Conservation (phyloP, 2,329 filamentous ascomycete species). For the Aspergillus pseudotamarii region DNA sequence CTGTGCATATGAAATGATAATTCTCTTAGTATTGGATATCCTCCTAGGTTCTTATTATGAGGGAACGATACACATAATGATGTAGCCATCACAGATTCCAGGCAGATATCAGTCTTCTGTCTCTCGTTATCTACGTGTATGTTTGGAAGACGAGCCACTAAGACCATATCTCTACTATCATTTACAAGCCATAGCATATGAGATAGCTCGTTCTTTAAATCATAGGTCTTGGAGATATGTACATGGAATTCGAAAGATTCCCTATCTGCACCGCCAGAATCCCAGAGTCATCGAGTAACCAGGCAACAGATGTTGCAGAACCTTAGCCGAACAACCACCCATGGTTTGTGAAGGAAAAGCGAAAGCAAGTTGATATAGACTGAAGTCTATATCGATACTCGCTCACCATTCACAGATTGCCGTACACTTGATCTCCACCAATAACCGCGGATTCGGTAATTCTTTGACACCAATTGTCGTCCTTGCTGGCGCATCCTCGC, state of each 20-base stretch:
- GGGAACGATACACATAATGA: no score
- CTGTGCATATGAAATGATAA: background rate
- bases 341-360: background rate
- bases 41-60: background rate
- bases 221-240: background rate
- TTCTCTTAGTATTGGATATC: background rate
- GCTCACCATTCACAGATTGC: slow-evolving; percentile 61
- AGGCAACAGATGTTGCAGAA: background rate
- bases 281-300: background rate
- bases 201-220: rapidly evolving
- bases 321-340: background rate
- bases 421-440: slow-evolving; percentile 29
- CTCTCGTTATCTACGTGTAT: background rate
- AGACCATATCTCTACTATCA: no score
- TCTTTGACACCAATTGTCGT: slow-evolving; percentile 27
- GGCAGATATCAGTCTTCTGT: background rate
- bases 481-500: slow-evolving; percentile 39
- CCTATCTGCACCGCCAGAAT: background rate
- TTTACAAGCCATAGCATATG: background rate
- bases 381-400: background rate
- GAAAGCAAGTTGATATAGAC: background rate
- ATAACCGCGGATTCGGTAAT: slow-evolving; percentile 22
- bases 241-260: background rate
- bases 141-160: background rate
- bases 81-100: background rate